These are phyloP conservation scores for Mycena venus DNA, from an alignment of 768 basidiomycete genomes.

Conservation along the genomic window DNA sequence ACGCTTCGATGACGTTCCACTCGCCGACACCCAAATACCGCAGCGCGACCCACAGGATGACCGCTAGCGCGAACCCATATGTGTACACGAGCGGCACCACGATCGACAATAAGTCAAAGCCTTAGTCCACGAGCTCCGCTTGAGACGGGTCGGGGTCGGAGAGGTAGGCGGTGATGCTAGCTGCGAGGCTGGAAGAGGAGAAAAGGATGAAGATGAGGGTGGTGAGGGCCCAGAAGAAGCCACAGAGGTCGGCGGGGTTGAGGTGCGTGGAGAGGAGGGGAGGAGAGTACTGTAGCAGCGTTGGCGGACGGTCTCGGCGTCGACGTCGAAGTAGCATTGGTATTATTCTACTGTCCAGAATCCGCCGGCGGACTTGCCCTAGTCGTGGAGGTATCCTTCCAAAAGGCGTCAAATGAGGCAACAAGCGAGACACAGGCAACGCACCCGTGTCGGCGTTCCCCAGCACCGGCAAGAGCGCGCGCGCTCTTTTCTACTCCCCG, in stretches of 20 bases:
- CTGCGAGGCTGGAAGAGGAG: slow-evolving; percentile 92
- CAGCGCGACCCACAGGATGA: slow-evolving; percentile 86
- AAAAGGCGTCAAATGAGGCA: background rate
- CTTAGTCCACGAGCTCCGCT: too few species aligned
- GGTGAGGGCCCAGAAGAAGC: slow-evolving; percentile 98
- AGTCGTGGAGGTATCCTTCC: slow-evolving; percentile 78
- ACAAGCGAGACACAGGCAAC: slow-evolving; percentile 33
- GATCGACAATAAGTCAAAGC: slow-evolving; percentile 90
- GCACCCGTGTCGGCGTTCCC: slow-evolving; percentile 67
- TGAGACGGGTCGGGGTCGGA: too few species aligned
- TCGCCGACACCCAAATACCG: slow-evolving; percentile 91
- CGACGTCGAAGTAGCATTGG: slow-evolving; percentile 90
- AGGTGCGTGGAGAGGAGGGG: slow-evolving; percentile 72
- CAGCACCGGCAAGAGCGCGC: slow-evolving; percentile 53
- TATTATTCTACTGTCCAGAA: slow-evolving; percentile 92
- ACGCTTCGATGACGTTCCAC: slow-evolving; percentile 89
- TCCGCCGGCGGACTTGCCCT: slow-evolving; percentile 57
- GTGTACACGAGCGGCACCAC: slow-evolving; percentile 88
- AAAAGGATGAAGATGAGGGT: slow-evolving; percentile 95
- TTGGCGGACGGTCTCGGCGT: slow-evolving; percentile 81
- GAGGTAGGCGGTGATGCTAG: slow-evolving; percentile 90
- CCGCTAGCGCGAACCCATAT: slow-evolving; percentile 87
- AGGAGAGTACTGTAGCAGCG: slow-evolving; percentile 77
- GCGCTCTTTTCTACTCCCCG: slow-evolving; percentile 42
- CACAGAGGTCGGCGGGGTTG: slow-evolving; percentile 83